Base-by-base conservation (phyloP, 495 filamentous ascomycete species). In the Daldinia decipiens region DNA sequence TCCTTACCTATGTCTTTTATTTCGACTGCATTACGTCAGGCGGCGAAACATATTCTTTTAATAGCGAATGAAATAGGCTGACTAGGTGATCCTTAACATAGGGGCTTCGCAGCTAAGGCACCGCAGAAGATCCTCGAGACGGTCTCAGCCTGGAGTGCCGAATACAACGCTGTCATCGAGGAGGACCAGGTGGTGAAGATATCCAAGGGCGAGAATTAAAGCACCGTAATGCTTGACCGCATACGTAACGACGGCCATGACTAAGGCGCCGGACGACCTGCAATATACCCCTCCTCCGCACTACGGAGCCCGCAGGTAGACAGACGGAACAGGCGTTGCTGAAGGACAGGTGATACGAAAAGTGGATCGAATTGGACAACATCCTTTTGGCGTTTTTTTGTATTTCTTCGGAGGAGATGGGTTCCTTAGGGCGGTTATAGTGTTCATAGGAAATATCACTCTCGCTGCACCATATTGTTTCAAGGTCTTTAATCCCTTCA, bases 91-190 rank as follows among this genome's bases (percentile, higher is more conserved):
- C 34, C 36, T 54, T 11, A 21, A 45, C 45, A 45, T 62, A 93
- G 91, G 80, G 93, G 90, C 19, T 97, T 95, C 76, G 88, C 92
- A 45, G 91, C 89, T 47, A 89, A 91, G 67, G 87, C 89, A 52
- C 87, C 91, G 2, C 85, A 84, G 27, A 87, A 88, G 67, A 84
- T 87, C n/a, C 78, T 97, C 39, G 84, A 92, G 64, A 86, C 84
- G 5, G 85, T 97, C n/a, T 85, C 89, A 55, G 85, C 87, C 0
- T 82, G 86, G 80, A 89, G 91, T 26, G 77, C 84, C 31, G 76
- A 88, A 58, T 91, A 91, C 77, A 82, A 87, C 45, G 88, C 90
- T 1, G 77, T 85, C 9, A 88, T 97, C 55, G 93, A 97, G 75
- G 90, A 93, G 68, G 93, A 97, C 73, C 80, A 89, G 72, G 76